Base-by-base conservation (phyloP, 2,329 filamentous ascomycete genomes). In the Alternaria triticina region DNA sequence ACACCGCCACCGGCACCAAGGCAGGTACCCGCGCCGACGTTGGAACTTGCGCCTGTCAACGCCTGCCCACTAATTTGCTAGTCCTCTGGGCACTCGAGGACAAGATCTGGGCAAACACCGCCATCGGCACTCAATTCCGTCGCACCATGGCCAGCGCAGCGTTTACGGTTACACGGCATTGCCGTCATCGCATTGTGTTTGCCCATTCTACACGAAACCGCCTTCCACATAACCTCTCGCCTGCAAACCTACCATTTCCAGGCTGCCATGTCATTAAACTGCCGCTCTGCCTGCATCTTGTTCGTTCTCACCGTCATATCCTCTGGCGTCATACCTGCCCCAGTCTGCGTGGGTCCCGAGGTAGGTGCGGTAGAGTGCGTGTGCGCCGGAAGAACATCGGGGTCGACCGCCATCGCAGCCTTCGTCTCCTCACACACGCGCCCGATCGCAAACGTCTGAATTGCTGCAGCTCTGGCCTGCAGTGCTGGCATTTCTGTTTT, bases 381-480 rank as follows among this genome's bases (percentile, higher is more conserved):
- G 49, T 61, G 40, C 60, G 17, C 43, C 23, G 25, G 28, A 40
- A 45, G 15, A 49, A 60, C 61, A 59, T 62, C 58, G 28, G 62
- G 57, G 33, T 57, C 68, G 28, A 57, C 66, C 23, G 70, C 64
- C 71, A 78, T 78, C 28, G 61, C 66, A n/a, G 63, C 59, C 44
- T 69, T 71, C 20, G 64, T 72, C 59, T 79, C 76, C 23, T 73
- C 64, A 56, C 73, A 78, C 9, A 75, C 77, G 10, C 73, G 67
- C 23, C 66, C 65, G 17, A 79, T 68, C 5, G 73, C 72, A 20
- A 57, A 68, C 15, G 58, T 70, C 6, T 75, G 67, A 13, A 77
- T 69, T 10, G 61, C 69, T 6, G 66, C 70, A 12, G 73, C 75
- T 51, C 73, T 66, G 9, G 72, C 63, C 25, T 71, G 68, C 5